Evolutionary conservation across 768 basidiomycete genomes (phyloP), one percentile per base, ranked within the genome.

Genomic region (Leccinum disarticulatum): DNA sequence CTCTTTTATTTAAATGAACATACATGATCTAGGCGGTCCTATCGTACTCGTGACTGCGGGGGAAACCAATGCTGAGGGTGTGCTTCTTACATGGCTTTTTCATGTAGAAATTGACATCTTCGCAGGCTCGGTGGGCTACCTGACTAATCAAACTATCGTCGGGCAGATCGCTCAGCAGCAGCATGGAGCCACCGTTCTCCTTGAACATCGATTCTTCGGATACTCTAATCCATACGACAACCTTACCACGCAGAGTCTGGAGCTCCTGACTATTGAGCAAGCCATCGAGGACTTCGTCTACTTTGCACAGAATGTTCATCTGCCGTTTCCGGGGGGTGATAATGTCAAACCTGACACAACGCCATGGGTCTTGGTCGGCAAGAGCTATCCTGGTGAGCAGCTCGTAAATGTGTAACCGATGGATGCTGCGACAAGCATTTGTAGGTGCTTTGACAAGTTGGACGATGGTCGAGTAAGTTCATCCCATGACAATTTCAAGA

Each of bases 161-260:
- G 88, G 88, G 13, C 75, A 79, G 53, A 83, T 88, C 60, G 85
- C 87, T 10, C 83, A 87, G 67, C 83, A 86, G 68, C 77, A 87
- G 58, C 81, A 81, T 36, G 88, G 85, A 19, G 83, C 83, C 14
- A 80, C 82, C 6, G 77, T 90, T 61, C 75, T 90, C 28, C 61
- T 90, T 28, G 88, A 91, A 66, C 89, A 91, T 66, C 80, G 90
- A 25, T 91, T 87, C 77, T 90, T 85, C 61, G 89, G 89, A 14
- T 73, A 81, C 19, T 90, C 88, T 57, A 91, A 89, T 68, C 89
- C 89, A 6, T 80, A 78, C 53, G 75, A 80, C n/a, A 79, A 90
- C 68, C 79, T 91, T 31, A 81, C 77, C 33, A 81, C 80, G 28
- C 72, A 80, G 64, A 88, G 85, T 66, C 74, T 91, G 51, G 72